These are phyloP conservation scores for Chimonanthus praecox DNA, from an alignment of 164 flowering plant species.

Conservation along the genomic window DNA sequence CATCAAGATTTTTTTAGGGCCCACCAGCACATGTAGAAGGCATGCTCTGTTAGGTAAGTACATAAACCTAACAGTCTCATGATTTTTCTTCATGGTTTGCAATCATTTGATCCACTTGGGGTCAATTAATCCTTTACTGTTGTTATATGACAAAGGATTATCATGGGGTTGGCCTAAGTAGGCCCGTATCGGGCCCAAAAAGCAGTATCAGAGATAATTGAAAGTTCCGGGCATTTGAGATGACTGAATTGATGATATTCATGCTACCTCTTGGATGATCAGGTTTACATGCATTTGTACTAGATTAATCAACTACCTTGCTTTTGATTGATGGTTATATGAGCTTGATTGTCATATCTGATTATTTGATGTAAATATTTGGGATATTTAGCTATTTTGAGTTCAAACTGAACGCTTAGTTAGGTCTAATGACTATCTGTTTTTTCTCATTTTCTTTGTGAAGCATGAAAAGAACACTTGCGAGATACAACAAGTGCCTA, in stretches of 20 bases:
- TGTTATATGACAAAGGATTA: neutral
- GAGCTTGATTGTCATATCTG: too few species aligned
- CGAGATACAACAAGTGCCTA: constrained; percentile 56
- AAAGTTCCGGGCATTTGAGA: neutral
- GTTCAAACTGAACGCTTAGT: neutral
- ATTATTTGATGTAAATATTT: neutral
- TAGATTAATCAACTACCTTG: neutral
- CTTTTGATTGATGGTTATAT: neutral
- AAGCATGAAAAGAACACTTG: constrained; percentile 63
- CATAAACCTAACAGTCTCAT: neutral
- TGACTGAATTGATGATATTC: neutral
- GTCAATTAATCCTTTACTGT: neutral
- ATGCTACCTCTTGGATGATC: neutral
- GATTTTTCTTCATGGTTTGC: neutral
- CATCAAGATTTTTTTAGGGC: neutral
- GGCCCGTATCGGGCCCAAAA: neutral
- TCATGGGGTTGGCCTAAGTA: neutral
- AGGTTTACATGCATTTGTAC: neutral
- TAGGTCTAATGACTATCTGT: neutral
- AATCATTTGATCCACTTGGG: neutral
- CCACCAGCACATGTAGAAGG: neutral
- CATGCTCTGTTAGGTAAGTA: neutral
- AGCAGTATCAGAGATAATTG: neutral
- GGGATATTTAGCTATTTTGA: neutral
- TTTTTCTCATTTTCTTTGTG: constrained; percentile 12